phyloP scores from a whole-genome alignment of 1,284 basidiomycete species.

The Marasmius tenuissimus region DNA sequence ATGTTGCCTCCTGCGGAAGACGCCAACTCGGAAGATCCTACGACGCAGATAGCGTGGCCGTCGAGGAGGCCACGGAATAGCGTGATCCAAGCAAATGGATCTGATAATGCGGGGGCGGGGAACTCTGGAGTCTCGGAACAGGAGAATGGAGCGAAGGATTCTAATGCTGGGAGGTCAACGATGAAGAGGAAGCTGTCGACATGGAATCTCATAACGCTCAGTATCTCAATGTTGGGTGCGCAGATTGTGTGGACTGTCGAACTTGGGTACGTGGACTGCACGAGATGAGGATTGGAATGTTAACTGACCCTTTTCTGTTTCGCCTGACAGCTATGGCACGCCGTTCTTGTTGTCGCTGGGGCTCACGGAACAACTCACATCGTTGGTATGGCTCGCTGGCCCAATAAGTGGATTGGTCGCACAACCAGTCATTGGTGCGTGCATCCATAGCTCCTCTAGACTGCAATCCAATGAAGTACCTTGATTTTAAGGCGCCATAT shows the following conservation, averaged over 20 bases:
- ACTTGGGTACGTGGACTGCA: constrained; percentile 62
- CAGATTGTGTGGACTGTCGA: constrained; percentile 94
- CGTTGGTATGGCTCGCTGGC: constrained; percentile 96
- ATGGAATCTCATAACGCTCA: constrained; percentile 74
- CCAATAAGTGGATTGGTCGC: constrained; percentile 92
- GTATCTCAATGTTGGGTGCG: constrained; percentile 86
- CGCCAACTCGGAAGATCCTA: constrained; percentile 64
- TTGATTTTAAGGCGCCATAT: constrained; percentile 73
- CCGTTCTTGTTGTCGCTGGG: constrained; percentile 91
- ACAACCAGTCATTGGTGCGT: constrained; percentile 89
- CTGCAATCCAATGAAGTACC: constrained; percentile 28
- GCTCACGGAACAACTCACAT: constrained; percentile 87
- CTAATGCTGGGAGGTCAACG: constrained; percentile 20
- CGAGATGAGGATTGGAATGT: constrained; percentile 12
- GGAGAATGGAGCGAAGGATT: constrained; percentile 19
- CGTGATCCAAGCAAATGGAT: constrained; percentile 7
- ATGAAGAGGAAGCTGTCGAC: constrained; percentile 49
- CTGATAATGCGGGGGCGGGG: constrained; percentile 16
- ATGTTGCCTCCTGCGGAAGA: constrained; percentile 58
- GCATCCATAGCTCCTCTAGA: constrained; percentile 13
- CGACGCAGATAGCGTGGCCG: constrained; percentile 76
- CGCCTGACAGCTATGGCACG: constrained; percentile 76
- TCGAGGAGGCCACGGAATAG: constrained; percentile 39
- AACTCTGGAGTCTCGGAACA: constrained; percentile 17
- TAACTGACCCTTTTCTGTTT: constrained; percentile 10